phyloP scores from a whole-genome alignment of 306 rosid species.

The Potentilla sterilis region DNA sequence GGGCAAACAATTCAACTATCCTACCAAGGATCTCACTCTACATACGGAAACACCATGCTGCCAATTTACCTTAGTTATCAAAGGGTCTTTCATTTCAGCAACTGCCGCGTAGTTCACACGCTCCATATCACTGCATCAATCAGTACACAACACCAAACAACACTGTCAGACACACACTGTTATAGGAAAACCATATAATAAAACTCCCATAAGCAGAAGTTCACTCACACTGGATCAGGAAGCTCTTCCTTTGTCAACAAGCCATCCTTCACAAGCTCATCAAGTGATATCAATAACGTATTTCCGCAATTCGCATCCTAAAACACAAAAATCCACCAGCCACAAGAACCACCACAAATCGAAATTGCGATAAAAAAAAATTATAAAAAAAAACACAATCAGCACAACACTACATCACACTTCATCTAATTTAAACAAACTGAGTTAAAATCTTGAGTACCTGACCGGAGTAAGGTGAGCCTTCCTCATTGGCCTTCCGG shows the following conservation, averaged over 20 bases:
- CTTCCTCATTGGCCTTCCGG: constrained; percentile 78
- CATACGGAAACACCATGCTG: background rate
- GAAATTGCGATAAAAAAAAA: background rate
- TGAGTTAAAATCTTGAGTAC: constrained; percentile 19
- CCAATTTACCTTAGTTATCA: constrained; percentile 57
- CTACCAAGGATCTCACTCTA: background rate
- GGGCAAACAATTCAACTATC: background rate
- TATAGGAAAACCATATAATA: background rate
- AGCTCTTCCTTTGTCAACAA: constrained; percentile 75
- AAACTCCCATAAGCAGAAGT: constrained; percentile 6
- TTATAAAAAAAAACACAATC: background rate
- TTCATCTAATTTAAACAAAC: too few species aligned
- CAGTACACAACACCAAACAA: constrained; percentile 10
- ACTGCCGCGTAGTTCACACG: constrained; percentile 67
- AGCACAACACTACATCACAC: background rate
- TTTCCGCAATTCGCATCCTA: constrained; percentile 98
- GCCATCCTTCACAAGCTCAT: constrained; percentile 87
- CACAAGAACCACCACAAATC: background rate
- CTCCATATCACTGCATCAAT: constrained; percentile 59
- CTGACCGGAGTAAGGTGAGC: constrained; percentile 68
- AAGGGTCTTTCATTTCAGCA: constrained; percentile 77
- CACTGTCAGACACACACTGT: constrained; percentile 11
- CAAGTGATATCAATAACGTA: constrained; percentile 85
- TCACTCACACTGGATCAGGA: constrained; percentile 74
- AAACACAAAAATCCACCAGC: constrained; percentile 16